Evolutionary conservation across 2,329 filamentous ascomycete genomes (phyloP).

Genomic region (Talaromyces verruculosus): DNA sequence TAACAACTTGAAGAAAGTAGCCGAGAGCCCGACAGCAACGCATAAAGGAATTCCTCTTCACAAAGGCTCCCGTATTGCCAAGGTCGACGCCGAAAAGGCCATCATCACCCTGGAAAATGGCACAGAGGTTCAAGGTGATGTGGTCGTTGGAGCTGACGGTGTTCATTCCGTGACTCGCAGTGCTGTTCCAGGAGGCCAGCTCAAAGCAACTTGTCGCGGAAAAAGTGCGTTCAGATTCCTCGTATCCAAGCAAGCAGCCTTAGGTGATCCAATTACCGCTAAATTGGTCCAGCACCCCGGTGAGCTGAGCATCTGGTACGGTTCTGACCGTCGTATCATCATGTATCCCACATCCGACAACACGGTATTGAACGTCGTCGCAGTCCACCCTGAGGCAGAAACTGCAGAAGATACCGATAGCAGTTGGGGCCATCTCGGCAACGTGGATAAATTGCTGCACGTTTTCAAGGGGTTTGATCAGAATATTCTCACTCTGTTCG

Average conservation of each 20-base stretch:
- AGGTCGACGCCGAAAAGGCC: conserved; percentile 44
- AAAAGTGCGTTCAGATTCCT: conserved; percentile 59
- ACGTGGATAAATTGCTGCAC: background rate
- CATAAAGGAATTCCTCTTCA: conserved; percentile 41
- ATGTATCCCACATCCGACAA: conserved; percentile 51
- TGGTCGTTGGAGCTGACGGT: conserved; percentile 58
- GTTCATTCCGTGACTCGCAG: conserved; percentile 42
- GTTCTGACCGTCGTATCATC: conserved; percentile 46
- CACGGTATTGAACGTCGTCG: conserved; percentile 52
- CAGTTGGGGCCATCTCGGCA: conserved; percentile 25
- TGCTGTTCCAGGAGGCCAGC: conserved; percentile 26
- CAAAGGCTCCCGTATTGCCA: conserved; percentile 45
- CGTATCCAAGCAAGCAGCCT: conserved; percentile 47
- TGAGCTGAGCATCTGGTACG: conserved; percentile 48
- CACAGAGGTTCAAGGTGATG: conserved; percentile 45
- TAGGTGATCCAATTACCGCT: conserved; percentile 41
- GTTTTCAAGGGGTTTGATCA: conserved; percentile 41
- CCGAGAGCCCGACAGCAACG: conserved; percentile 37
- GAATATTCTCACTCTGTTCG: conserved; percentile 34
- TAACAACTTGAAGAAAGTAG: conserved; percentile 51
- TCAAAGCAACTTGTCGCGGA: conserved; percentile 48
- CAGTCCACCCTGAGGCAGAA: conserved; percentile 52
- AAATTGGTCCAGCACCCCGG: conserved; percentile 41
- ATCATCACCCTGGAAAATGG: conserved; percentile 51
- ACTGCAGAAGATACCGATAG: conserved; percentile 36